Base-by-base conservation (phyloP, 73 alveolate genomes). In the Halteria grandinella region DNA sequence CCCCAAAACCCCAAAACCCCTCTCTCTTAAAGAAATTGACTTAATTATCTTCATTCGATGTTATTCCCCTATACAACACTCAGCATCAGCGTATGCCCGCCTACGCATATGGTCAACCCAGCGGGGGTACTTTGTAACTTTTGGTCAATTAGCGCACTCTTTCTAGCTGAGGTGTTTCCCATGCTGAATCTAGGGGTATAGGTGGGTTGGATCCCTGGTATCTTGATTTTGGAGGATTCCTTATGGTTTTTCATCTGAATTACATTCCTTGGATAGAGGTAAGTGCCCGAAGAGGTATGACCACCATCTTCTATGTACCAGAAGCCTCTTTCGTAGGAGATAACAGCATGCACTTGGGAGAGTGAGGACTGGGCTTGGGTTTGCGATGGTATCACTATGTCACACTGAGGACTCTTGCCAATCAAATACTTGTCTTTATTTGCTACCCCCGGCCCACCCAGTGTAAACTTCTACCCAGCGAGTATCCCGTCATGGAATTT, bases 281-380 rank as follows among this genome's bases (percentile, higher is more conserved):
- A 66, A 11, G 80, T 66, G 3, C 80, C 80, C 43, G 43, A 66
- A 44, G 80, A 45, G 15, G 80, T 45, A 27, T 66, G 80, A n/a
- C n/a, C n/a, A n/a, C n/a, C n/a, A 47, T 66, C 80, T 45, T 66
- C 43, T 25, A 66, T 15, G 47, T 66, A 66, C 80, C 80, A 66
- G 21, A 45, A 66, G 2, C 80, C 80, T 24, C 80, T 66, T 31
- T 66, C 80, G 31, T 66, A 66, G 34, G 47, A 1, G 28, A 66
- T 47, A 45, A 66, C 47, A n/a, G 80, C 43, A 29, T 66, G 80
- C 33, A 66, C 15, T 28, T 66, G 43, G 3, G 69, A 44, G 1
- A 66, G 69, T 24, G 80, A 45, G 6, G 80, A 25, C 25, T n/a
- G n/a, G n/a, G n/a, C n/a, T n/a, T n/a, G n/a, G n/a, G 80, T 66